phyloP scores from a whole-genome alignment of 176 grass and related monocot species.

The Triticum aestivum region IWGSC_CS_RefSeq_v2.1 NC_057795.1:570510897-570511396 shows the following conservation, averaged over 20 bases:
- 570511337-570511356: constrained; percentile 18
- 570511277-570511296: neutral
- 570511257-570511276: neutral
- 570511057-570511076: no score
- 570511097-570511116: no score
- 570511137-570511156: no score
- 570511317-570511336: neutral
- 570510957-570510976: no score
- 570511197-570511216: constrained; percentile 44
- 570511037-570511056: no score
- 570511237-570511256: neutral
- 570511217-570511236: neutral
- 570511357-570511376: constrained; percentile 56
- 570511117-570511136: no score
- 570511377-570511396: constrained; percentile 52
- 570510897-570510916: constrained; percentile 20
- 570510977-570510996: no score
- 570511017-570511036: no score
- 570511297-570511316: neutral
- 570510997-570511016: no score
- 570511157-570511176: no score
- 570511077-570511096: no score
- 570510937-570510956: constrained; percentile 20
- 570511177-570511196: neutral
- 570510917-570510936: neutral